Evolutionary conservation across 805 yeast genomes (phyloP).

Genomic region (Saturnispora serradocipensis): DNA sequence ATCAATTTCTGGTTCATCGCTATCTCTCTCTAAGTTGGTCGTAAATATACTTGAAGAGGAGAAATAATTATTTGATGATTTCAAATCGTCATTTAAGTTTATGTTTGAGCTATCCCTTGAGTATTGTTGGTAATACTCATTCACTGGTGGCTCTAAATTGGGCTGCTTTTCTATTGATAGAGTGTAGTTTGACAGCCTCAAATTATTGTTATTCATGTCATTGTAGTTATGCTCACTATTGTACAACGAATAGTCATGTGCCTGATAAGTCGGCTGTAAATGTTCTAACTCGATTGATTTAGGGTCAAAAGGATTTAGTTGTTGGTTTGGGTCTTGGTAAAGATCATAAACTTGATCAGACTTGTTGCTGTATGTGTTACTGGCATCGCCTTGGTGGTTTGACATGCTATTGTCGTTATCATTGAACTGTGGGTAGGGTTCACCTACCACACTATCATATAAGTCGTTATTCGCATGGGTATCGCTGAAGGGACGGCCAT

Average conservation of each 20-base stretch:
- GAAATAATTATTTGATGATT: background rate
- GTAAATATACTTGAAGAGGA: conserved; percentile 10
- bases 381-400: background rate
- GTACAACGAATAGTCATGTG: background rate
- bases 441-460: background rate
- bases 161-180: conserved; percentile 1
- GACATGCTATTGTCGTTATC: background rate
- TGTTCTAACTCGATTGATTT: background rate
- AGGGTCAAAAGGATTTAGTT: background rate
- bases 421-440: background rate
- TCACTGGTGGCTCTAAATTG: background rate
- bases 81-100: background rate
- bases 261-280: background rate
- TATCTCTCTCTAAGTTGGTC: conserved; percentile 22
- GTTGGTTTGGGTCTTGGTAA: background rate
- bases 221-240: background rate
- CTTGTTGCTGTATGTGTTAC: background rate
- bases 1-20: conserved; percentile 24
- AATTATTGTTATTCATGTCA: background rate
- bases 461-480: background rate
- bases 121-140: conserved; percentile 5
- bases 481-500: background rate
- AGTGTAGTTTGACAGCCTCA: conserved; percentile 1
- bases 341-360: background rate
- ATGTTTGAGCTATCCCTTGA: conserved; percentile 10